A percentile compares a stretch with the other conserved stretches of the same genome.
phyloP scores from a whole-genome alignment of 129 eudicot species.

The Cynara cardunculus region DNA sequence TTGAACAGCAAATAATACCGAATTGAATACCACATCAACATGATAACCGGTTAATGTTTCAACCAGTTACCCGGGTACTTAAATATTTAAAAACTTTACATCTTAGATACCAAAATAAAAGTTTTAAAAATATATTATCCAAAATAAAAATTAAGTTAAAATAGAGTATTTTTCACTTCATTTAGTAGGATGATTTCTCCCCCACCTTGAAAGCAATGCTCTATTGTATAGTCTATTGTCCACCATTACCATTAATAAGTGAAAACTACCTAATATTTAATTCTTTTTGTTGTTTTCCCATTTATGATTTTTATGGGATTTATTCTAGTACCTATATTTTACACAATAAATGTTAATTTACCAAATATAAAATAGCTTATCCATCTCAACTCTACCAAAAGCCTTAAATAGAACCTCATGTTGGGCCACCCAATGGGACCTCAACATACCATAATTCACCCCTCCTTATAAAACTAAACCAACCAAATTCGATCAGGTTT shows the following conservation, averaged over 20 bases:
- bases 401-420: background rate
- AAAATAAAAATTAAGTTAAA: no score
- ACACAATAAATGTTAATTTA: background rate
- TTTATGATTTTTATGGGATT: background rate
- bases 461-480: background rate
- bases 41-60: no score
- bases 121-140: no score
- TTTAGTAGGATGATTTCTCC: background rate
- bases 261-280: background rate
- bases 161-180: background rate
- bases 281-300: background rate
- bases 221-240: constrained; percentile 1
- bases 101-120: no score
- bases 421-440: constrained; percentile 18
- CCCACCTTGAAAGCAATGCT: constrained; percentile 2
- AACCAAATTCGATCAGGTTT: no score
- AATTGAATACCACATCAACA: no score
- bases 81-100: no score
- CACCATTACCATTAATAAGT: background rate
- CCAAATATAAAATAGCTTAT: background rate
- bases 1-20: no score
- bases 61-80: no score
- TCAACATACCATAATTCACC: background rate
- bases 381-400: background rate
- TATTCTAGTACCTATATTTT: constrained; percentile 4